Base-by-base conservation (phyloP, 352 stramenopile genomes). In the Albugo laibachii region DNA sequence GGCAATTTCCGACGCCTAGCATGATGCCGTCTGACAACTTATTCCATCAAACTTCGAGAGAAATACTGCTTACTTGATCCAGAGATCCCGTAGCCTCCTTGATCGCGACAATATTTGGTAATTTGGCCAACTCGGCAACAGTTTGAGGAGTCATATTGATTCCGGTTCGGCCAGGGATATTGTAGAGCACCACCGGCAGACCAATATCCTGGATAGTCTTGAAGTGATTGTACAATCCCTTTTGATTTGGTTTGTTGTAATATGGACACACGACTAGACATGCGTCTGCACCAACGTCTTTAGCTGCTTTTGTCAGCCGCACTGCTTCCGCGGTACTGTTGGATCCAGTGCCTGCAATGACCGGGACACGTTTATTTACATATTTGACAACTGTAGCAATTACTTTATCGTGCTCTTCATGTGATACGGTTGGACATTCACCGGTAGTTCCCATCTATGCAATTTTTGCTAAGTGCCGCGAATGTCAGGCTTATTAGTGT, bases 211-310 rank as follows among this genome's bases (percentile, higher is more conserved):
- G 74, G 38, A 92, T 73, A 8, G 68, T 64, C 74, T 94, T 92
- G 63, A 97, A 97, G 67, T 98, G 92, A 35, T 91, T 68, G 48
- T 96, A 89, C 42, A 98, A 59, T 13, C 83, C 88, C 57, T 91
- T 82, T 66, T 98, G 94, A 16, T 93, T 96, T 36, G 95, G 94
- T 73, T 99, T 99, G 66, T 98, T 95, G 71, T 99, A 99, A 69
- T 98, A 98, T 43, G 95, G 95, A 52, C 91, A 97, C 4, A 98
- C 93, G 27, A 98, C 75, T 1, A 99, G 69, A 42, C 72, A 93
- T 21, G 89, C 93, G 63, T 98, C 92, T 44, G 80, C 88, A 13
- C 94, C 94, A 16, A 80, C 69, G 48, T 97, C 83, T 51, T 94
- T 95, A 34, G 92, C 87, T 15, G 77, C 74, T 31, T 71, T 63